A percentile compares a stretch with the other conserved stretches of the same genome.
Conservation (phyloP, 768 basidiomycete species). For the Xerocomus spinulosus region DNA sequence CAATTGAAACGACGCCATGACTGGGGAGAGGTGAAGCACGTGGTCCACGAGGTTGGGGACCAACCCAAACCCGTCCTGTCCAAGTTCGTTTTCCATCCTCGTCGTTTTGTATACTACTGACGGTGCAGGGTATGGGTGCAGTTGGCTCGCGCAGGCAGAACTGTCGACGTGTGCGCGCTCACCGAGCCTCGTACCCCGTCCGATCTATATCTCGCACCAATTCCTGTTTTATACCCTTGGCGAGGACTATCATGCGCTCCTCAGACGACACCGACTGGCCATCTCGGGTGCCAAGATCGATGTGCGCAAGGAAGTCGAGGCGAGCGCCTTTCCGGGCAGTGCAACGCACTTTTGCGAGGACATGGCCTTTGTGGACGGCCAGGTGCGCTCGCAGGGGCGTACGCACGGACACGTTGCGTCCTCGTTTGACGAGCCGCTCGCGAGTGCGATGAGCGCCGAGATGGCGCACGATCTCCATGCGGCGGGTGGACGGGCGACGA, state of each 20-base stretch:
- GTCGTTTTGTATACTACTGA: neutral
- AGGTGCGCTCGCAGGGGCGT: slow-evolving; percentile 27
- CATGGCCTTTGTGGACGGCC: slow-evolving; percentile 9
- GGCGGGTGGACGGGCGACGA: slow-evolving; percentile 33
- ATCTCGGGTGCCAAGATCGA: slow-evolving; percentile 56
- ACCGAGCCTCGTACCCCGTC: slow-evolving; percentile 56
- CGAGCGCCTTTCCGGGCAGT: slow-evolving; percentile 44
- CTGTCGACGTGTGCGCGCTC: slow-evolving; percentile 68
- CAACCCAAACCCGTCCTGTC: slow-evolving; percentile 3
- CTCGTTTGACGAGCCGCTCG: slow-evolving; percentile 67
- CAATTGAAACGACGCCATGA: slow-evolving; percentile 47
- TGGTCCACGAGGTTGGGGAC: slow-evolving; percentile 5
- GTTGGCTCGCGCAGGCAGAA: slow-evolving; percentile 77
- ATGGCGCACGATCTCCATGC: slow-evolving; percentile 45
- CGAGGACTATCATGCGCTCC: slow-evolving; percentile 77
- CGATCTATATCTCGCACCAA: slow-evolving; percentile 82
- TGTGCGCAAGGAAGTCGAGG: slow-evolving; percentile 68
- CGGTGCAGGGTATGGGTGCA: slow-evolving; percentile 21
- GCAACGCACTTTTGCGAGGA: slow-evolving; percentile 25
- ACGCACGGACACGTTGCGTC: slow-evolving; percentile 42
- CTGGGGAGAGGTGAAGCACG: slow-evolving; percentile 50
- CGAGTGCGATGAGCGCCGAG: slow-evolving; percentile 63
- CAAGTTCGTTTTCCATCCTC: slow-evolving; percentile 11
- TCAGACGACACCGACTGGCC: slow-evolving; percentile 58
- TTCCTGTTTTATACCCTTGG: slow-evolving; percentile 75